Evolutionary conservation across 2,329 filamentous ascomycete genomes (phyloP).

Genomic region (Ascochyta lentis): DNA sequence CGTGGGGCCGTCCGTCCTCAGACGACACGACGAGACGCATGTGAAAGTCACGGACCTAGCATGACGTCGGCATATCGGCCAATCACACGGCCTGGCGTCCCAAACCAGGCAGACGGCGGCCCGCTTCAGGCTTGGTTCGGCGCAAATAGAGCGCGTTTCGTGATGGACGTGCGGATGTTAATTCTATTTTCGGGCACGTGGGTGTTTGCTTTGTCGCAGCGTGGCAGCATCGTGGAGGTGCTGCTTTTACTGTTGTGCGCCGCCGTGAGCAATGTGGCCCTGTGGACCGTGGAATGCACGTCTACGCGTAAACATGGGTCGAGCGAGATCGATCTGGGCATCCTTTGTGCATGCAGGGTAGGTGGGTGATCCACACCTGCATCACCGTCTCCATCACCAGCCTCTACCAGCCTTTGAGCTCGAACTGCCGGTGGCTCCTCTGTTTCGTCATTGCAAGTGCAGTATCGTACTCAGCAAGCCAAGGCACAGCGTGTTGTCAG

Average conservation of each 20-base stretch:
- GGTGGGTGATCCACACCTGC: slow-evolving; percentile 10
- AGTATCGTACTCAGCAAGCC: too few species aligned
- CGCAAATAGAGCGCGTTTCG: not conserved
- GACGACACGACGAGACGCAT: slow-evolving; percentile 9
- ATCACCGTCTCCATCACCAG: not conserved
- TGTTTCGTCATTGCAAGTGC: slow-evolving; percentile 1
- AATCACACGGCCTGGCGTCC: slow-evolving; percentile 16
- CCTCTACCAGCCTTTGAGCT: not conserved
- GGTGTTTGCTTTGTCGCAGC: slow-evolving; percentile 7
- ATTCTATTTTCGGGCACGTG: slow-evolving; percentile 17
- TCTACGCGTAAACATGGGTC: slow-evolving; percentile 8
- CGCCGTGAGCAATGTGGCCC: not conserved
- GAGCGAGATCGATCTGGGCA: slow-evolving; percentile 1
- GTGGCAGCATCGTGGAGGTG: not conserved
- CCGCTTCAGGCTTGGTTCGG: slow-evolving; percentile 7
- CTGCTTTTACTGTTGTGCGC: not conserved
- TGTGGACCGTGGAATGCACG: slow-evolving; percentile 7
- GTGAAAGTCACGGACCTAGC: slow-evolving; percentile 20
- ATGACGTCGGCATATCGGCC: slow-evolving; percentile 19
- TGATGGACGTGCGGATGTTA: slow-evolving; percentile 5
- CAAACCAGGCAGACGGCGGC: slow-evolving; percentile 4
- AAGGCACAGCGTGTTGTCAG: too few species aligned
- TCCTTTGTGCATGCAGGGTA: slow-evolving; percentile 10
- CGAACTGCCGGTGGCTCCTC: too few species aligned
- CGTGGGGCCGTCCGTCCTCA: slow-evolving; percentile 22